Evolutionary conservation across 495 filamentous ascomycete genomes (phyloP), one percentile per base, ranked within the genome.

Genomic region (Annulohypoxylon moriforme): DNA sequence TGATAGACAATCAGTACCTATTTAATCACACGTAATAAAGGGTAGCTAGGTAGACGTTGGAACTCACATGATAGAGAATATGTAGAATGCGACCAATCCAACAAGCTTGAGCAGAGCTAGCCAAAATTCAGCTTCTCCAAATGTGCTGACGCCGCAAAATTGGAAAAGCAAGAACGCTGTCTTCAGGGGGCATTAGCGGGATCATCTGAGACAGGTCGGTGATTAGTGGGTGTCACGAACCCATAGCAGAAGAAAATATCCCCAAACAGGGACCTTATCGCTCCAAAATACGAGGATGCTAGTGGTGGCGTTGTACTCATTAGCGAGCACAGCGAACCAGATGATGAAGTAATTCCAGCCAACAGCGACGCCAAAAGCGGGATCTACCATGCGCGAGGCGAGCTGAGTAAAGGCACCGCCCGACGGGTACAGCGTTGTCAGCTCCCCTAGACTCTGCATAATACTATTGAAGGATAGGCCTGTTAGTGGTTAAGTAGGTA

Each of bases 301-400:
- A 20, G 84, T 85, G 18, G 88, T 87, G 60, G 85, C 85, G 13
- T 87, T 88, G 44, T 87, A 84, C 75, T 89, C 87, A 67, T 87
- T 86, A 50, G 86, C 82, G 47, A 89, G 75, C 10, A 88, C 85
- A 18, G 83, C 78, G 67, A 87, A 79, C 91, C 91, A 93, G 64
- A 86, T 84, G 63, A 92, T 86, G 72, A 88, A 89, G 72, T 93
- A 93, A 72, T 92, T 89, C 90, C 91, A 93, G 29, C 93, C 93
- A 70, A 97, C 93, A 38, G 93, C 91, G 67, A 94, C 94, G 36
- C 92, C 93, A 80, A 94, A 88, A 42, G 90, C 90, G 47, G 90
- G 89, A 75, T 93, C 90, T 59, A 93, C 86, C 68, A 94, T 89
- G 38, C 91, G 87, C 61, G 91, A 84, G 24, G 90, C 90, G 42